phyloP scores from a whole-genome alignment of 805 yeast genomes.

The Candida succiphila region DNA sequence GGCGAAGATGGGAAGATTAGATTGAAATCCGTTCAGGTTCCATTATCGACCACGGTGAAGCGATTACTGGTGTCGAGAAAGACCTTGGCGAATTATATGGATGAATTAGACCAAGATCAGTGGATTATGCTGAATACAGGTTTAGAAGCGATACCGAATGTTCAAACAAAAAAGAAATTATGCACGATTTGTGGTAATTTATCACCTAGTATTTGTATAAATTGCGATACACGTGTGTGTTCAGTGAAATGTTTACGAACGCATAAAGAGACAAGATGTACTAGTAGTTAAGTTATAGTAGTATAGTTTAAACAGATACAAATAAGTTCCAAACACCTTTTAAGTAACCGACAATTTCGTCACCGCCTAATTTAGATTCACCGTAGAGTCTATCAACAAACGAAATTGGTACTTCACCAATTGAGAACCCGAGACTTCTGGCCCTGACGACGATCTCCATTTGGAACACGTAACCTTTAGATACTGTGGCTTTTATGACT shows the following conservation, averaged over 20 bases:
- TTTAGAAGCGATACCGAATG: slow-evolving; percentile 22
- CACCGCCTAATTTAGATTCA: slow-evolving; percentile 71
- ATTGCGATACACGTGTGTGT: slow-evolving; percentile 32
- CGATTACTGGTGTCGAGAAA: slow-evolving; percentile 30
- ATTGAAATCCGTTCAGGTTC: neutral
- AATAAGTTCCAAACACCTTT: slow-evolving; percentile 70
- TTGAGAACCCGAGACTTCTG: slow-evolving; percentile 57
- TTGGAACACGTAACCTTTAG: slow-evolving; percentile 78
- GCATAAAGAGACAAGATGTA: slow-evolving; percentile 36
- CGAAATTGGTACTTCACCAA: slow-evolving; percentile 72
- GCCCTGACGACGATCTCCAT: slow-evolving; percentile 88
- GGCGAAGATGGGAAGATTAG: neutral
- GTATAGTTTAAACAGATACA: slow-evolving; percentile 36
- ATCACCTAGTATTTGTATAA: slow-evolving; percentile 29
- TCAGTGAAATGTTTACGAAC: slow-evolving; percentile 28
- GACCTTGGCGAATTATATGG: slow-evolving; percentile 28
- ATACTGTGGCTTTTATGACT: slow-evolving; percentile 55
- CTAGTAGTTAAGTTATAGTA: slow-evolving; percentile 14
- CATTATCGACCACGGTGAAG: slow-evolving; percentile 24
- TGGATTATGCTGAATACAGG: slow-evolving; percentile 18
- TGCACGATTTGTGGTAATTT: slow-evolving; percentile 38
- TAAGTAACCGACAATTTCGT: slow-evolving; percentile 67
- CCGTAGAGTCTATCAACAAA: slow-evolving; percentile 76
- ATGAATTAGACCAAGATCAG: slow-evolving; percentile 30
- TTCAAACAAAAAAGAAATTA: slow-evolving; percentile 26